phyloP scores from a whole-genome alignment of 2,329 filamentous ascomycete genomes.

The Colletotrichum sublineola region DNA sequence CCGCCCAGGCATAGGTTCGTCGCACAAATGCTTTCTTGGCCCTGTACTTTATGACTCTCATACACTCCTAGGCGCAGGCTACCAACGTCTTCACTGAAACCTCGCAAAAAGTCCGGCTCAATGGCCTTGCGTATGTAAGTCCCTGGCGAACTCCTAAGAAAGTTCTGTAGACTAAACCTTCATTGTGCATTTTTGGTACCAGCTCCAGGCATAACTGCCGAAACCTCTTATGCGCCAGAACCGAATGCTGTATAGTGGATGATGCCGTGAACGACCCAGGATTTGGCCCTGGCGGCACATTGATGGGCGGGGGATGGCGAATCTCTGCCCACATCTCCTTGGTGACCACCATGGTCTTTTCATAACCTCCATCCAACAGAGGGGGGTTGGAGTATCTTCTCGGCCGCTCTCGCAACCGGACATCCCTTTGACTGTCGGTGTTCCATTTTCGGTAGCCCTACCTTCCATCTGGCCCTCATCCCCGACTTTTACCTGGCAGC shows the following conservation, averaged over 20 bases:
- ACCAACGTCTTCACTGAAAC: not conserved
- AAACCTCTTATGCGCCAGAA: slow-evolving; percentile 22
- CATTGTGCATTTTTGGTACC: not conserved
- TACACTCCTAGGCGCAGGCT: not conserved
- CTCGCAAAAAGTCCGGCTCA: not conserved
- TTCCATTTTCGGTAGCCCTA: slow-evolving; percentile 8
- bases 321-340: not conserved
- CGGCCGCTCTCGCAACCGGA: slow-evolving; percentile 3
- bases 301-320: not conserved
- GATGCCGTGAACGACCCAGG: slow-evolving; percentile 20
- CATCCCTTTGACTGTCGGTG: not conserved
- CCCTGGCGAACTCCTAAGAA: not conserved
- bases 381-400: not conserved
- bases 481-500: not conserved
- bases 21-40: slow-evolving; percentile 1
- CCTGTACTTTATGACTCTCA: not conserved
- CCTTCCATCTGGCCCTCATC: not conserved
- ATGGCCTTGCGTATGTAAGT: not conserved
- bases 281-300: slow-evolving; percentile 8
- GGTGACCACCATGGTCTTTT: not conserved
- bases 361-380: not conserved
- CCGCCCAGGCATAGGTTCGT: slow-evolving; percentile 11
- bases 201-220: slow-evolving; percentile 3
- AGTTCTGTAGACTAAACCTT: not conserved
- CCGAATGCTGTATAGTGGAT: slow-evolving; percentile 15